Percentiles rank a stretch among this genome's conserved stretches.
phyloP scores from a whole-genome alignment of 306 rosid genomes.

The Sicyos edulis region DNA sequence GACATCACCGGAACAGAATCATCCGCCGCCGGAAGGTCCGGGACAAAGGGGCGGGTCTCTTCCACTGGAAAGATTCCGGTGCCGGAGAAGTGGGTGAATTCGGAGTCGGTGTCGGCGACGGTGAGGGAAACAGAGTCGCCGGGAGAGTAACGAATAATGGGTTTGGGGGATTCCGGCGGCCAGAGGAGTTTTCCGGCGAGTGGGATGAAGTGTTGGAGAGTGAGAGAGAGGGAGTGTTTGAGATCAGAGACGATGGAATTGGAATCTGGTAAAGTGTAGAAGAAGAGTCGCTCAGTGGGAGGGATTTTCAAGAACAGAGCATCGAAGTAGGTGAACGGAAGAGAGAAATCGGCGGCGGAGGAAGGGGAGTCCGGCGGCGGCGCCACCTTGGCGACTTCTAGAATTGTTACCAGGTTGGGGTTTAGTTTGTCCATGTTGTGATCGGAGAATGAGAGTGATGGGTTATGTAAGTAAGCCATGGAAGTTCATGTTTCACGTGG shows the following conservation, averaged over 20 bases:
- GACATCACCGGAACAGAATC: slow-evolving; percentile 25
- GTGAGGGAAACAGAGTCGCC: slow-evolving; percentile 38
- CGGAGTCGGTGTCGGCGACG: slow-evolving; percentile 34
- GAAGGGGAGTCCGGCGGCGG: slow-evolving; percentile 29
- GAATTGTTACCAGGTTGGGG: not conserved
- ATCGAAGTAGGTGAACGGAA: slow-evolving; percentile 37
- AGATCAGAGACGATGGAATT: slow-evolving; percentile 26
- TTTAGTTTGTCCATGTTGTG: slow-evolving; percentile 11
- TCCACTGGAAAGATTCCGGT: slow-evolving; percentile 22
- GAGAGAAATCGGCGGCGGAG: slow-evolving; percentile 13
- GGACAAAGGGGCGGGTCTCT: slow-evolving; percentile 33
- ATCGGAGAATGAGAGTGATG: not conserved
- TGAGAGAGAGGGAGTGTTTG: slow-evolving; percentile 45
- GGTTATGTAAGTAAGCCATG: too few relatives aligned
- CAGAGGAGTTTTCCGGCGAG: slow-evolving; percentile 44
- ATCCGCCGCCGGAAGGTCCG: slow-evolving; percentile 28
- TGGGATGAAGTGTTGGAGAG: slow-evolving; percentile 46
- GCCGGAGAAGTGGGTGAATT: slow-evolving; percentile 28
- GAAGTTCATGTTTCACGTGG: too few relatives aligned
- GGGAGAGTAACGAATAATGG: slow-evolving; percentile 30
- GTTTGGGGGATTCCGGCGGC: slow-evolving; percentile 34
- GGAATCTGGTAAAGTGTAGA: slow-evolving; percentile 26
- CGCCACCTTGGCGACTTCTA: not conserved
- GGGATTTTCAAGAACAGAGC: slow-evolving; percentile 39
- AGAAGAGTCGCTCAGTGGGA: slow-evolving; percentile 41